phyloP scores from a whole-genome alignment of 1,139 yeast genomes.

The Saccharomycopsis hybrid region DNA sequence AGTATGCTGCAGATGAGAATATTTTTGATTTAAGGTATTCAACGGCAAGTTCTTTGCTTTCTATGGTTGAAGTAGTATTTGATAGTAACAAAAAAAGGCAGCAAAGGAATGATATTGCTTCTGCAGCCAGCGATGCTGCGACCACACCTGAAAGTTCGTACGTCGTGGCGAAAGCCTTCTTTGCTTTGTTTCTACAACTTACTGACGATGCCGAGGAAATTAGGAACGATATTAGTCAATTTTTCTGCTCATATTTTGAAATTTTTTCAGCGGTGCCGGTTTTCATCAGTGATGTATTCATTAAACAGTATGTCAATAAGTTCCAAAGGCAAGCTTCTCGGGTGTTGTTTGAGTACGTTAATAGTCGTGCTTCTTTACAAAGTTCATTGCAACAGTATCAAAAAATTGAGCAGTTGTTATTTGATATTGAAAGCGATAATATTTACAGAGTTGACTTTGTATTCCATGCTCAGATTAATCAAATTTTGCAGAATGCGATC shows the following conservation, averaged over 20 bases:
- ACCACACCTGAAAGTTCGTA: no score
- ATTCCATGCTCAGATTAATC: slow-evolving; percentile 22
- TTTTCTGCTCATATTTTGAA: slow-evolving; percentile 3
- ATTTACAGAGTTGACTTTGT: slow-evolving; percentile 41
- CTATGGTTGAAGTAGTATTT: slow-evolving; percentile 12
- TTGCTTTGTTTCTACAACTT: slow-evolving; percentile 36
- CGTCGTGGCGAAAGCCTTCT: slow-evolving; percentile 21
- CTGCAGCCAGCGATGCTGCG: no score
- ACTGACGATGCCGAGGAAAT: slow-evolving; percentile 58
- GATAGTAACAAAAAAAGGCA: background rate
- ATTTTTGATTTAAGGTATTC: slow-evolving; percentile 44
- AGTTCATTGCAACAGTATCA: slow-evolving; percentile 22
- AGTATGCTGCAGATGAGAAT: slow-evolving; percentile 36
- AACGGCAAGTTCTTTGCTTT: slow-evolving; percentile 39
- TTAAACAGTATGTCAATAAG: background rate
- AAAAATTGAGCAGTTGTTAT: slow-evolving; percentile 30
- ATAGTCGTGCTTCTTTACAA: slow-evolving; percentile 22
- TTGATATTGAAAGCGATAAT: slow-evolving; percentile 47
- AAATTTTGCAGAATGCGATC: slow-evolving; percentile 21
- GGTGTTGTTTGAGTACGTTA: slow-evolving; percentile 20
- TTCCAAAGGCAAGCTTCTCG: slow-evolving; percentile 10
- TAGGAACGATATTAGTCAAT: slow-evolving; percentile 26
- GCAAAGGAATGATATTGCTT: slow-evolving; percentile 19
- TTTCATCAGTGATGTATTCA: slow-evolving; percentile 4
- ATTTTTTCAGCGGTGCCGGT: background rate